These are phyloP conservation scores for Tranzscheliella williamsii DNA, from an alignment of 1,284 basidiomycete species.

Conservation along the genomic window DNA sequence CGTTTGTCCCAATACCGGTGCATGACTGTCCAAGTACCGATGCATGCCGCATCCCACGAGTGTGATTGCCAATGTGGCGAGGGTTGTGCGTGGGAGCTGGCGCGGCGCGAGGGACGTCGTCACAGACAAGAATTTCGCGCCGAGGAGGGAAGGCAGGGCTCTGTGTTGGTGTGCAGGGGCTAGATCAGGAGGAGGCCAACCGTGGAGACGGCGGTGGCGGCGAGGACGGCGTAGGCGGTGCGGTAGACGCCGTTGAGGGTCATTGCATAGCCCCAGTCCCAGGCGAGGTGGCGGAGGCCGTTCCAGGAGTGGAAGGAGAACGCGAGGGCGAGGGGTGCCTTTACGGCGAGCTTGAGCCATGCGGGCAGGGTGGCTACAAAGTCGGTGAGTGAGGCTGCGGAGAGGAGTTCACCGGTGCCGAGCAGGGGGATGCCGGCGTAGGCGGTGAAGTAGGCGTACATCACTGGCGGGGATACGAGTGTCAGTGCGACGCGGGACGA, in stretches of 20 bases:
- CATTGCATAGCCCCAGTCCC: constrained; percentile 77
- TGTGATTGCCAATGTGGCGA: no score
- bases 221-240: constrained; percentile 53
- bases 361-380: constrained; percentile 66
- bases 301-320: constrained; percentile 79
- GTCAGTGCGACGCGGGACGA: not conserved
- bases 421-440: constrained; percentile 81
- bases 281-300: constrained; percentile 84
- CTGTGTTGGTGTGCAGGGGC: constrained; percentile 1
- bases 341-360: constrained; percentile 60
- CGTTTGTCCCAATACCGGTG: no score
- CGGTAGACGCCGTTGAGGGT: constrained; percentile 52
- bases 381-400: constrained; percentile 77
- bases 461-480: constrained; percentile 48
- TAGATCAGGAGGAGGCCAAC: constrained; percentile 46
- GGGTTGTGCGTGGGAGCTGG: no score
- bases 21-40: no score
- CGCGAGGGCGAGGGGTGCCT: constrained; percentile 43
- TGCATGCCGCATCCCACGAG: no score
- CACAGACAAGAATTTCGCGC: no score
- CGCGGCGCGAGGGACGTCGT: no score
- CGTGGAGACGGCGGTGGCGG: constrained; percentile 36
- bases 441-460: constrained; percentile 85
- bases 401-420: constrained; percentile 66
- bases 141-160: not conserved